These are phyloP conservation scores for Tilletiopsis washingtonensis DNA, from an alignment of 1,284 basidiomycete species.

Conservation along the genomic window DNA sequence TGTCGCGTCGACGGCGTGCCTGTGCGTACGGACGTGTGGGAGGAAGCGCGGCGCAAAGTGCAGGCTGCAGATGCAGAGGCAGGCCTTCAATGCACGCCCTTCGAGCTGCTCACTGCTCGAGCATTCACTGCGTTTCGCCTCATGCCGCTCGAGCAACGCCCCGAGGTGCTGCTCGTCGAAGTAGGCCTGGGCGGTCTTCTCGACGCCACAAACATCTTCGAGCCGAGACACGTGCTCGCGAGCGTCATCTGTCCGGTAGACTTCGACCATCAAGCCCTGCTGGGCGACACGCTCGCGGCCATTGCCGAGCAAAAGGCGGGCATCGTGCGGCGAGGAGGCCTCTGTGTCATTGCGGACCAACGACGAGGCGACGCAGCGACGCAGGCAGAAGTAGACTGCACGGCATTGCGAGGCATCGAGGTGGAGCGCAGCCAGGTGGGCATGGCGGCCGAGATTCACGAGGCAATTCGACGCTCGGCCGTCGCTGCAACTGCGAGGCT, in stretches of 20 bases:
- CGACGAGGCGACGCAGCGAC: background rate
- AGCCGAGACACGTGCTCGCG: slow-evolving; percentile 62
- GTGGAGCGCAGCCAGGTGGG: slow-evolving; percentile 9
- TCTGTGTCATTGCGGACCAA: slow-evolving; percentile 63
- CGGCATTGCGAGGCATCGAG: background rate
- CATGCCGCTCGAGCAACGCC: slow-evolving; percentile 42
- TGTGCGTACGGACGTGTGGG: slow-evolving; percentile 48
- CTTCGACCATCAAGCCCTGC: slow-evolving; percentile 82
- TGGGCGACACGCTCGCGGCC: slow-evolving; percentile 66
- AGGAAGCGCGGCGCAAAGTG: slow-evolving; percentile 3
- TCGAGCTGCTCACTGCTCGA: slow-evolving; percentile 52
- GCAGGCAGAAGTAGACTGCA: background rate
- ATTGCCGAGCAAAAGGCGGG: slow-evolving; percentile 79
- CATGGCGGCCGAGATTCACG: slow-evolving; percentile 20
- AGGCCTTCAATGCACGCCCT: slow-evolving; percentile 24
- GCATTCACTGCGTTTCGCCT: slow-evolving; percentile 34
- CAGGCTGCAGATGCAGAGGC: slow-evolving; percentile 1
- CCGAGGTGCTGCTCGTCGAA: slow-evolving; percentile 81
- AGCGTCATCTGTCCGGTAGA: slow-evolving; percentile 79
- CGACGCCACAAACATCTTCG: slow-evolving; percentile 82
- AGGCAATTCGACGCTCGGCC: slow-evolving; percentile 20
- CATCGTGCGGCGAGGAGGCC: slow-evolving; percentile 62
- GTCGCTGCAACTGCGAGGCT: slow-evolving; percentile 17
- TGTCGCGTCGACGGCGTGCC: slow-evolving; percentile 63
- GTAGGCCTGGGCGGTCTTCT: slow-evolving; percentile 87